A percentile compares a stretch with the other conserved stretches of the same genome.
phyloP scores from a whole-genome alignment of 2,329 filamentous ascomycete genomes.

The Metarhizium album region DNA sequence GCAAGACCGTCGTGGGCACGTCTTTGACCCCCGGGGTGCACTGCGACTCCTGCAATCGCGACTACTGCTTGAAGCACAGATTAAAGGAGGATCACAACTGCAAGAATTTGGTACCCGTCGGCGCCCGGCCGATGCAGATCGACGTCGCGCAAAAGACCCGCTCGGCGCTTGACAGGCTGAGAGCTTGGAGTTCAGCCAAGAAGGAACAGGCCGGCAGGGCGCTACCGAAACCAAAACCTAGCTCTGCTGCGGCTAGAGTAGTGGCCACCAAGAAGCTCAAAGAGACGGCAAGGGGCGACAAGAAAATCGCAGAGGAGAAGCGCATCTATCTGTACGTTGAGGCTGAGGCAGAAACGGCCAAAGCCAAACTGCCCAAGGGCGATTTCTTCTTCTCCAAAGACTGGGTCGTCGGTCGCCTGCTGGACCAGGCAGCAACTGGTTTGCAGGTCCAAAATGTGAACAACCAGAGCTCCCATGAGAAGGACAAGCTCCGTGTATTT shows the following conservation, averaged over 20 bases:
- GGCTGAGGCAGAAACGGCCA: conserved; percentile 76
- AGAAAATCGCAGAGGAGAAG: conserved; percentile 69
- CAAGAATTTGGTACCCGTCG: conserved; percentile 55
- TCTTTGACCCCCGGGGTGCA: conserved; percentile 57
- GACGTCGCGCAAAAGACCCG: conserved; percentile 52
- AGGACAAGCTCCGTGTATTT: conserved; percentile 75
- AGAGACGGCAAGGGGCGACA: conserved; percentile 81
- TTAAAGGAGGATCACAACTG: conserved; percentile 77
- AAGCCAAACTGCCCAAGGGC: conserved; percentile 70
- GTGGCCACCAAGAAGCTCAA: conserved; percentile 70
- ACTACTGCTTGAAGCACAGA: conserved; percentile 70
- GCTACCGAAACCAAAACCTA: conserved; percentile 53
- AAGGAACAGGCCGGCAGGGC: conserved; percentile 48
- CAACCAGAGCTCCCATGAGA: conserved; percentile 64
- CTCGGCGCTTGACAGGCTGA: conserved; percentile 65
- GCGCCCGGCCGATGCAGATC: conserved; percentile 33
- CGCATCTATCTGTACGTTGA: conserved; percentile 86
- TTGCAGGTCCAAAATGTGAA: conserved; percentile 78
- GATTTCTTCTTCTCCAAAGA: conserved; percentile 73
- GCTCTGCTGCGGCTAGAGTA: conserved; percentile 51
- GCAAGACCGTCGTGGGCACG: conserved; percentile 63
- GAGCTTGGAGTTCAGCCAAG: conserved; percentile 70
- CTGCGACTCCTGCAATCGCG: conserved; percentile 59
- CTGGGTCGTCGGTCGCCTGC: conserved; percentile 78
- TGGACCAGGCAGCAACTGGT: conserved; percentile 67